These are phyloP conservation scores for Lantana camara DNA, from an alignment of 257 asterid species.

Conservation along the genomic window DNA sequence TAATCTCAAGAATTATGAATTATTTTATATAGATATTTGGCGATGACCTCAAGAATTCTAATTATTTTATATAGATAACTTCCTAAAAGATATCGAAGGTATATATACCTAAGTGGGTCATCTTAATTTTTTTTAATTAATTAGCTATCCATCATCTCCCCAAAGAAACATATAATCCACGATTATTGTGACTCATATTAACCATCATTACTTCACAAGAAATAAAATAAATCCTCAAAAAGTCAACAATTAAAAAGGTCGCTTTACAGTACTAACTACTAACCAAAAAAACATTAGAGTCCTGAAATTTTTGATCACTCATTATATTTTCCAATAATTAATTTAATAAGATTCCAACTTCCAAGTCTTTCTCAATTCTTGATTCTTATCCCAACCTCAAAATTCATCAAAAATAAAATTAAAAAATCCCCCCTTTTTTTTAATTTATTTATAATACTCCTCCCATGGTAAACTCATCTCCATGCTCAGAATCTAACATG, in stretches of 20 bases:
- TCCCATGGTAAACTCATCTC: constrained; percentile 2
- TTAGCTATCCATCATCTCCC: too few species aligned
- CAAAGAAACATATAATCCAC: constrained; percentile 1
- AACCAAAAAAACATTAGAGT: neutral
- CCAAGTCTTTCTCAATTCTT: neutral
- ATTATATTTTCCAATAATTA: neutral
- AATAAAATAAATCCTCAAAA: constrained; percentile 16
- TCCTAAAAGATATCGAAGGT: too few species aligned
- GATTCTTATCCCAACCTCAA: neutral
- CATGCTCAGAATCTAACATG: constrained; percentile 40
- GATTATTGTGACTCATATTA: constrained; percentile 16
- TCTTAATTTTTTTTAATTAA: neutral
- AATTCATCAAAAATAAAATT: neutral
- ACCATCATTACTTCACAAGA: constrained; percentile 18
- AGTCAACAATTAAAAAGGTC: neutral
- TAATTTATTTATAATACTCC: neutral
- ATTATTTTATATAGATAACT: too few species aligned
- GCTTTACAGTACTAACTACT: neutral
- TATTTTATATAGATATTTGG: too few species aligned
- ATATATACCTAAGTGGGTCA: constrained; percentile 1
- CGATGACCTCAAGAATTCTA: too few species aligned
- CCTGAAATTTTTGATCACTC: neutral
- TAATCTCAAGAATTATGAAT: too few species aligned
- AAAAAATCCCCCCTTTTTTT: constrained; percentile 22
- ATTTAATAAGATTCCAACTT: constrained; percentile 8